These are phyloP conservation scores for Chytriomyces sp. DNA, from an alignment of 192 early-diverging fungal genomes.

Conservation along the genomic window DNA sequence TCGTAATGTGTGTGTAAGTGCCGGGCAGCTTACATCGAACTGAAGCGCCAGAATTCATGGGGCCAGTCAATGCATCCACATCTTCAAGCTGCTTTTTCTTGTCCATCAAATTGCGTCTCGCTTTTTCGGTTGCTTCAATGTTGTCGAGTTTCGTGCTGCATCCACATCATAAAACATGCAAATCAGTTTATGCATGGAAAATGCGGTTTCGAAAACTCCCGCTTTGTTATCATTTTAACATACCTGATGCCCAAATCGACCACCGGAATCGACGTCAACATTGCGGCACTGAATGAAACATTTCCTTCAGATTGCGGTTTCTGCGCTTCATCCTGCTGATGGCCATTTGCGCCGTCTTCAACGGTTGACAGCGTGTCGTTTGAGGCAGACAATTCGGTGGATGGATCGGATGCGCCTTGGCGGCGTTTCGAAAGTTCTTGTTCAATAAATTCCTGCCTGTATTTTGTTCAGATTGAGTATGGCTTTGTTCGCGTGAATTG, in stretches of 20 bases:
- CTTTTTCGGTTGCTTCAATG: conserved; percentile 81
- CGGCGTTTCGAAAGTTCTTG: conserved; percentile 67
- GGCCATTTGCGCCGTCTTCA: background rate
- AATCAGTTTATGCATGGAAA: background rate
- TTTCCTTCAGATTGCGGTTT: conserved; percentile 82
- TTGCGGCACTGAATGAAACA: conserved; percentile 81
- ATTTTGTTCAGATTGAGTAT: background rate
- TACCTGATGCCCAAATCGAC: conserved; percentile 85
- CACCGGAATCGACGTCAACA: conserved; percentile 92
- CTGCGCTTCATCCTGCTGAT: conserved; percentile 51
- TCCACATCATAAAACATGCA: conserved; percentile 45
- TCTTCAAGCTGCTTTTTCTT: conserved; percentile 29
- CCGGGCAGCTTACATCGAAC: conserved; percentile 45
- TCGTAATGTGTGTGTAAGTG: conserved; percentile 35
- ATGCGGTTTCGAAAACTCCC: background rate
- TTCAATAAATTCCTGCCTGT: conserved; percentile 84
- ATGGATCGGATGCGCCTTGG: conserved; percentile 26
- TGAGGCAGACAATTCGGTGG: background rate
- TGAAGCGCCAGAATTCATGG: conserved; percentile 41
- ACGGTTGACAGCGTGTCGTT: no score
- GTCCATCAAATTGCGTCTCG: conserved; percentile 68
- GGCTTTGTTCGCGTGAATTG: background rate
- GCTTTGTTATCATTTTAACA: conserved; percentile 29
- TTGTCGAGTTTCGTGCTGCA: conserved; percentile 63
- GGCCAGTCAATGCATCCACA: conserved; percentile 21